Base-by-base conservation (phyloP, 73 alveolate species). In the Paramecium octaurelia region DNA sequence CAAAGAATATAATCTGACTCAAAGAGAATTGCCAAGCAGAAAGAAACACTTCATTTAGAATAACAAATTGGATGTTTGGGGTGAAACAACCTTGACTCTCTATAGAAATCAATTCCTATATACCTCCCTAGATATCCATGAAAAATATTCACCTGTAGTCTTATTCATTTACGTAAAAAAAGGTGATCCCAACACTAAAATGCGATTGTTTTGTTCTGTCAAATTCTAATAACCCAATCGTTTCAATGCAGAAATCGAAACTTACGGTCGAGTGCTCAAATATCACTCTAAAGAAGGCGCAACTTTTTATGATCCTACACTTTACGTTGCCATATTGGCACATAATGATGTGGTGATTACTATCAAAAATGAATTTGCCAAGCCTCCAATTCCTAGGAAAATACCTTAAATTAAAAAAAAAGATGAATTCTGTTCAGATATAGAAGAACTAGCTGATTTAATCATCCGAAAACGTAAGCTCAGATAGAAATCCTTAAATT, bases 171-270 rank as follows among this genome's bases (percentile, higher is more conserved):
- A 27, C 8, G 43, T 80, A 11, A 46, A 42, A 42, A 42, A 80
- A 46, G 75, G 70, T 80, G 91, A 80, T 44, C 43, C 73, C 6
- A 42, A 80, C 21, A 44, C 91, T 0, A 80, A 80, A 48, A 44
- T 80, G 46, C 8, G 91, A 80, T 31, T 80, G 46, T 80, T 80
- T 80, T 34, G 64, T 23, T 80, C 91, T 3, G 46, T 23, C 3
- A 44, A 80, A 44, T 80, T 44, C 46, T 20, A 48, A 42, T 80
- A 80, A 35, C 91, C 91, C 1, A 80, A 80, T 35, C 48, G 91
- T 21, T 80, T 80, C 46, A 80, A 80, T 80, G 91, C 91, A 80
- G 91, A 80, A 80, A 46, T 80, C 16, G 91, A 80, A 46, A 24
- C 73, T 2, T 43, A 44, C 44, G 91, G 91, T 18, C 46, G 57